phyloP scores from a whole-genome alignment of 2,329 filamentous ascomycete genomes.

The Coniochaeta ligniaria region DNA sequence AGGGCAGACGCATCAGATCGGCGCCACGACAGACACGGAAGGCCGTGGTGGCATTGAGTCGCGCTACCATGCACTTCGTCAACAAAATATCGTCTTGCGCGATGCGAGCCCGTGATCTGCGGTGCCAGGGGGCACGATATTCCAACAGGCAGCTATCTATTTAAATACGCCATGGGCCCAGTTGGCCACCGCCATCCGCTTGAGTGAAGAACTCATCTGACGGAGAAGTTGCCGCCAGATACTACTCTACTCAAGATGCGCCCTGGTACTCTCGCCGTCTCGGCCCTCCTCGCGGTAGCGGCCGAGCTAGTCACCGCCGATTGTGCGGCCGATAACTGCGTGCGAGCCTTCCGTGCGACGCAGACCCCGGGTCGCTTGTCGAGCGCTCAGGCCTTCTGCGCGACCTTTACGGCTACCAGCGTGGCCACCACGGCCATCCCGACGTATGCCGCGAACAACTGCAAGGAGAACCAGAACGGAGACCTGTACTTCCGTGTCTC shows the following conservation, averaged over 20 bases:
- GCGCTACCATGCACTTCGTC: background rate
- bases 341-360: slow-evolving; percentile 26
- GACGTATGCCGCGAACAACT: slow-evolving; percentile 12
- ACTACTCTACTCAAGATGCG: slow-evolving; percentile 3
- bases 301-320: slow-evolving; percentile 5
- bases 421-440: slow-evolving; percentile 10
- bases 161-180: background rate
- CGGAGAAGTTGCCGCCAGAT: background rate
- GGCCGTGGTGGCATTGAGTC: background rate
- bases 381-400: slow-evolving; percentile 25
- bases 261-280: slow-evolving; percentile 1
- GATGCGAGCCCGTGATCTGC: background rate
- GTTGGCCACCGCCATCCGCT: background rate
- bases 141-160: background rate
- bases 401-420: slow-evolving; percentile 13
- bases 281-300: slow-evolving; percentile 4
- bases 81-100: background rate
- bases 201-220: background rate
- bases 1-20: background rate
- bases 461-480: slow-evolving; percentile 13
- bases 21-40: slow-evolving; percentile 1
- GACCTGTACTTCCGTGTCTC: slow-evolving; percentile 11
- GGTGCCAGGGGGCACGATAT: background rate
- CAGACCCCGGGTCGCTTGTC: slow-evolving; percentile 22
- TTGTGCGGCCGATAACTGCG: slow-evolving; percentile 29